Conservation (phyloP, 805 yeast genomes). For the Hemisphaericaspora nanyangensis region DNA sequence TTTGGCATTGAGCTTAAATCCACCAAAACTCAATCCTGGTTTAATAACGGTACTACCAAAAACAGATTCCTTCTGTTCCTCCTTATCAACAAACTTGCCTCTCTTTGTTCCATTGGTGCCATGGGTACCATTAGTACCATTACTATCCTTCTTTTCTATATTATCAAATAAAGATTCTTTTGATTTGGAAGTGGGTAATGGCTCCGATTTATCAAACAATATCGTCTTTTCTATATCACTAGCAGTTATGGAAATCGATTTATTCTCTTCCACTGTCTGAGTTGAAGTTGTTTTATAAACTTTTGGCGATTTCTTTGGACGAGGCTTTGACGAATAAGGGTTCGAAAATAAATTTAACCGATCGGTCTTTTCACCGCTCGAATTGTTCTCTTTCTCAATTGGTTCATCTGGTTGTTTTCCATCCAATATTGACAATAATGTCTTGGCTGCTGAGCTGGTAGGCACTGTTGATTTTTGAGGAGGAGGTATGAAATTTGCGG, state of each 20-base stretch:
- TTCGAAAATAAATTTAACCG: constrained; percentile 6
- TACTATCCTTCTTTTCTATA: background rate
- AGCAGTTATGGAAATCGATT: constrained; percentile 20
- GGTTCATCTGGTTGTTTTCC: constrained; percentile 9
- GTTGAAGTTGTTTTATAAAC: constrained; percentile 3
- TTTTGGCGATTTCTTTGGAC: constrained; percentile 3
- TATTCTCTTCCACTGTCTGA: constrained; percentile 3
- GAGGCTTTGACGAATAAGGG: constrained; percentile 4
- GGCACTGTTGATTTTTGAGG: too few relatives aligned
- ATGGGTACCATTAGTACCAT: background rate
- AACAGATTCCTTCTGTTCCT: background rate
- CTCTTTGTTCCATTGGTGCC: too few relatives aligned
- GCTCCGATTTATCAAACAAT: constrained; percentile 28
- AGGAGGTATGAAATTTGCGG: constrained; percentile 8
- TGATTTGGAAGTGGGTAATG: constrained; percentile 11
- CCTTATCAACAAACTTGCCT: too few relatives aligned
- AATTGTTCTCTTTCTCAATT: constrained; percentile 7
- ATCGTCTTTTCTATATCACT: constrained; percentile 36
- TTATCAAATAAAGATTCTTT: background rate
- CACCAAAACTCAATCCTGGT: background rate
- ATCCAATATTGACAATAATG: constrained; percentile 36
- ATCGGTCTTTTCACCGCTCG: background rate
- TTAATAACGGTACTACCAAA: background rate
- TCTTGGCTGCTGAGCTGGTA: constrained; percentile 32
- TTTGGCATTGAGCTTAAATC: background rate